Base-by-base conservation (phyloP, 768 basidiomycete species). In the Mycena galericulata region DNA sequence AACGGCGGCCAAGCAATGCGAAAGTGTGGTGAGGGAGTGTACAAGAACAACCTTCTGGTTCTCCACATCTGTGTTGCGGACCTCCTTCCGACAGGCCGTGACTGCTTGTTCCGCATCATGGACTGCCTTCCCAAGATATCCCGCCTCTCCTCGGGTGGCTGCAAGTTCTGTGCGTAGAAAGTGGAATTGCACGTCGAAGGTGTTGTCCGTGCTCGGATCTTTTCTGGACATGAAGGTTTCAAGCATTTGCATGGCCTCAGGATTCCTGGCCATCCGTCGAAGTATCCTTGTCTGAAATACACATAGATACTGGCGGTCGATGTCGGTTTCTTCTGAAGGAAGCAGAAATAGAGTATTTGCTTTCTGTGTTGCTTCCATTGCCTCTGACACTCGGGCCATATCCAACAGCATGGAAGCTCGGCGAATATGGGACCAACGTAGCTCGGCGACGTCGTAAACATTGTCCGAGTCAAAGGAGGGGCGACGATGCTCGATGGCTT, bases 1-100 rank as follows among this genome's bases (percentile, higher is more conserved):
- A 51, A 20, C n/a, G 4, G 60, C 47, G 15, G 60, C 46, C 8
- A 61, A 36, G 26, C 60, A 61, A 36, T 61, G 24, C 6, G 47
- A 50, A 27, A 36, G 60, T 4, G 38, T 38, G 49, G 60, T 61
- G 24, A 61, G 47, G 2, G 47, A 11, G 40, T 61, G 47, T 5
- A 24, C 38, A 11, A 36, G 36, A 2, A 24, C 20, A 11, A 12
- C 15, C 17, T 40, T 26, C 10, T 49, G 29, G 47, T 40, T 15
- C 26, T 60, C 29, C 27, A n/a, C 20, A 22, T 40, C 2, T 3
- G 5, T 20, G 9, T 40, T 26, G 20, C n/a, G 5, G 26, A 5
- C 29, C 3, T 4, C 27, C 4, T 43, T 45, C 45, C 41, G 62
- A 27, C 49, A 43, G 17, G 36, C 62, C 17, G 38, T 18, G 5